Conservation (phyloP, 2,329 filamentous ascomycete genomes). For the Aspergillus sp. region DNA sequence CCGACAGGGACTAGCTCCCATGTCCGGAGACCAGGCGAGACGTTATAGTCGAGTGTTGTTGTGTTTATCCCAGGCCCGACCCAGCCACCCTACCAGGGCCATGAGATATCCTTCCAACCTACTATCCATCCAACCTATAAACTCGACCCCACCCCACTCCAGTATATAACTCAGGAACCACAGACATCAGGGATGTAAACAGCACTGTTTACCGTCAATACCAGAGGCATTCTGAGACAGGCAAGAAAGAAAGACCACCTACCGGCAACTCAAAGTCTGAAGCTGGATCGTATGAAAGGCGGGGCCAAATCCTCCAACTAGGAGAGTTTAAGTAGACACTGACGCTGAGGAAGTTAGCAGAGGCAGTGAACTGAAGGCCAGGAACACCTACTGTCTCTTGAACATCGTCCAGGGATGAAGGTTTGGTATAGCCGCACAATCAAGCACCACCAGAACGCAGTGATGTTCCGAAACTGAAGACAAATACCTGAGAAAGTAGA, state of each 20-base stretch:
- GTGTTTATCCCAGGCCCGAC: not conserved
- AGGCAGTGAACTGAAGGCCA: not conserved
- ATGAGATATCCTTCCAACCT: too few species aligned
- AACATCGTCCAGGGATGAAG: not conserved
- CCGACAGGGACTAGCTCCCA: not conserved
- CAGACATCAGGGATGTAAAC: not conserved
- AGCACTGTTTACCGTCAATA: not conserved
- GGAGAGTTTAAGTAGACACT: conserved; percentile 2
- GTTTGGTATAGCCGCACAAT: not conserved
- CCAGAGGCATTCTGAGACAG: not conserved
- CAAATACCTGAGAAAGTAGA: not conserved
- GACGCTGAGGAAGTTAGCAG: not conserved
- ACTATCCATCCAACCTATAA: too few species aligned
- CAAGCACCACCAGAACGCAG: not conserved
- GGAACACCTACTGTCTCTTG: not conserved
- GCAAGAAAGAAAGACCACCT: not conserved
- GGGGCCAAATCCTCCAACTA: not conserved
- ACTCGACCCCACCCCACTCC: not conserved
- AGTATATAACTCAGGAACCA: not conserved
- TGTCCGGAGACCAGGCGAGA: not conserved
- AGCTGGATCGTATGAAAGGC: not conserved
- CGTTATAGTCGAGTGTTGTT: not conserved
- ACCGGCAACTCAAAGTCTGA: not conserved
- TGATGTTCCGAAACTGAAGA: not conserved
- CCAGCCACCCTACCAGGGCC: not conserved